Conservation (phyloP, 176 grass and related monocot species). For the Oryza glumipatula region DNA sequence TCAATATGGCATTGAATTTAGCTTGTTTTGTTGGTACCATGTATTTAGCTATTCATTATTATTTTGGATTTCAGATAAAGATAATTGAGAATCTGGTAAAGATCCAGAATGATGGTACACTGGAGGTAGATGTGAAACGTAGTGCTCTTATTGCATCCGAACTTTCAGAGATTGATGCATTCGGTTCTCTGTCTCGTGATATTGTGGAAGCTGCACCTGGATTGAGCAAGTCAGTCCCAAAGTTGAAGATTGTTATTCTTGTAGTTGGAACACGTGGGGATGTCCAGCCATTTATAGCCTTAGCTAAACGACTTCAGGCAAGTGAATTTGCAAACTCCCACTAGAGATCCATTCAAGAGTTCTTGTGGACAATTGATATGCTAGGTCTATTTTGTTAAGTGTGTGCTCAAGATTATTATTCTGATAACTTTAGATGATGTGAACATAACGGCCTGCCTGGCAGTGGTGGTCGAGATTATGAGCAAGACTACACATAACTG, state of each 20-base stretch:
- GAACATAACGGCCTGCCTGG: neutral
- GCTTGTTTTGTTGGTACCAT: neutral
- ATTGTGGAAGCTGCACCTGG: constrained; percentile 45
- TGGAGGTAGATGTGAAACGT: constrained; percentile 75
- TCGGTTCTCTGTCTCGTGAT: constrained; percentile 49
- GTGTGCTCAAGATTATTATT: constrained; percentile 9
- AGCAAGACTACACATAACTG: constrained; percentile 2
- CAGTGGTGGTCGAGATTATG: constrained; percentile 6
- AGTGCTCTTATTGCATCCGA: constrained; percentile 76
- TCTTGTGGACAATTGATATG: constrained; percentile 1
- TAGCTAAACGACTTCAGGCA: constrained; percentile 93
- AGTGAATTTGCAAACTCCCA: constrained; percentile 43
- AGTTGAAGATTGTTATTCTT: constrained; percentile 94
- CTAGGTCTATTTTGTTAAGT: constrained; percentile 3
- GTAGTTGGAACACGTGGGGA: constrained; percentile 98
- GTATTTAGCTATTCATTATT: constrained; percentile 34
- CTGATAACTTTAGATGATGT: constrained; percentile 15
- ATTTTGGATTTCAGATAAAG: constrained; percentile 71
- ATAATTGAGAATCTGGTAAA: constrained; percentile 78
- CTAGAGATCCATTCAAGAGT: neutral
- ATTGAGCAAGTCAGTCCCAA: constrained; percentile 80
- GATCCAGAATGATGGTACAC: constrained; percentile 86
- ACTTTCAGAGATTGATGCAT: constrained; percentile 87
- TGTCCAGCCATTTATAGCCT: constrained; percentile 98
- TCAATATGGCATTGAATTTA: neutral